These are phyloP conservation scores for Gnaphalium uliginosum DNA, from an alignment of 129 eudicot genomes.

Conservation along the genomic window DNA sequence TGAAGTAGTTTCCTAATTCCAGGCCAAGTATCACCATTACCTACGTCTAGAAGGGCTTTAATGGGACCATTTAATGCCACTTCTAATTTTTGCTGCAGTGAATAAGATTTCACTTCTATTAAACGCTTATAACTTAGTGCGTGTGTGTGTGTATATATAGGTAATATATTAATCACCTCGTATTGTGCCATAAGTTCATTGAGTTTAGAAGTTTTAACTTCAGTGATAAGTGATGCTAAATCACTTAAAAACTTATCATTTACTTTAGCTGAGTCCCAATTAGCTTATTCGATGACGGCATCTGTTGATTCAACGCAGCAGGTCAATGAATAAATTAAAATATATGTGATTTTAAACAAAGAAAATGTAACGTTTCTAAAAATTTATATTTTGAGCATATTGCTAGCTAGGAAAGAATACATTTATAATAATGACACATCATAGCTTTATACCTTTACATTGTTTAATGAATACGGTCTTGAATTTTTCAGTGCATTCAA, in stretches of 20 bases:
- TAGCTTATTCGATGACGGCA: slow-evolving; percentile 62
- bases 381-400: too few species aligned
- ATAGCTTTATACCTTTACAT: slow-evolving; percentile 60
- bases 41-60: slow-evolving; percentile 73
- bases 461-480: slow-evolving; percentile 54
- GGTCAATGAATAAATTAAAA: neutral
- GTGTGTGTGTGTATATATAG: too few species aligned
- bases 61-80: slow-evolving; percentile 71
- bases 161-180: slow-evolving; percentile 64
- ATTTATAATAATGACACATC: neutral
- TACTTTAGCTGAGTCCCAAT: slow-evolving; percentile 73
- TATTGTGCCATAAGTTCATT: slow-evolving; percentile 60
- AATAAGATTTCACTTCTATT: neutral
- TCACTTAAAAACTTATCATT: slow-evolving; percentile 68
- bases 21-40: slow-evolving; percentile 81
- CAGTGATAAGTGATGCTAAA: slow-evolving; percentile 64
- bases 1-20: slow-evolving; percentile 72
- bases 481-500: slow-evolving; percentile 46
- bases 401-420: too few species aligned
- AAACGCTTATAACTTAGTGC: neutral
- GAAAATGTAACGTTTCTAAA: too few species aligned
- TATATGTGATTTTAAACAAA: neutral
- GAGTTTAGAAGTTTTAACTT: slow-evolving; percentile 58
- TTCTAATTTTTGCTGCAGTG: slow-evolving; percentile 54
- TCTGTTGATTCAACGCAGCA: slow-evolving; percentile 44